Base-by-base conservation (phyloP, 179 eudicot genomes). In the Sideroxylon spinosum region DNA sequence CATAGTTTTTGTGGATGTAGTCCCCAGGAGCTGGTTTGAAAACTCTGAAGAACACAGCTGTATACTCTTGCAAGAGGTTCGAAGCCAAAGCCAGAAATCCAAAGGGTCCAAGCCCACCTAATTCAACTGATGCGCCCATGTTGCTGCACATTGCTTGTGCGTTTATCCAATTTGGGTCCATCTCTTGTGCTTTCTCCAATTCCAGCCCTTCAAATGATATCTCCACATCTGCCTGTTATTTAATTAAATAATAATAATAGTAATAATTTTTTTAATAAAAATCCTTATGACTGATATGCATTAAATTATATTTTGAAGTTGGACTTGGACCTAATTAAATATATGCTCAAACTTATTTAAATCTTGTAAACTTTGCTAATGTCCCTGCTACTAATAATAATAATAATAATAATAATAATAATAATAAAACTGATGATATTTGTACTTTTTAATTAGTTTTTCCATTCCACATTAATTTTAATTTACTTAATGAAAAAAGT, bases 11-110 rank as follows among this genome's bases (percentile, higher is more conserved):
- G 12, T 52, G 14, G 14, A 0, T 52, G 12, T 52, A 14, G 56
- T 52, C 44, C 44, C 44, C 44, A 3, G 23, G 71, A 46, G 1
- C 19, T n/a, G 29, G 59, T 46, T 64, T 84, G 79, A 82, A 87
- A 48, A 88, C 46, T 71, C 85, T 80, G 61, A 88, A 86, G 78
- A 83, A 86, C 4, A 89, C 85, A 2, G 92, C 83, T 0, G 91
- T 89, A 44, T 86, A 81, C 65, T 89, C 92, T 76, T 76, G 62
- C 76, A 89, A 60, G 71, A 73, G 85, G 29, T 83, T 75, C 0
- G 93, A 89, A 32, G 91, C 92, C 62, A 89, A 71, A 60, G 84
- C 82, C 60, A 86, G 63, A 16, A 89, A 52, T 10, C 95, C 95
- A 69, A 91, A 89, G 57, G 93, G 90, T 20, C 91, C 95, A 11